A percentile compares a stretch with the other conserved stretches of the same genome.
Conservation (phyloP, 768 basidiomycete genomes). For the Psilocybe subaeruginosa region DNA sequence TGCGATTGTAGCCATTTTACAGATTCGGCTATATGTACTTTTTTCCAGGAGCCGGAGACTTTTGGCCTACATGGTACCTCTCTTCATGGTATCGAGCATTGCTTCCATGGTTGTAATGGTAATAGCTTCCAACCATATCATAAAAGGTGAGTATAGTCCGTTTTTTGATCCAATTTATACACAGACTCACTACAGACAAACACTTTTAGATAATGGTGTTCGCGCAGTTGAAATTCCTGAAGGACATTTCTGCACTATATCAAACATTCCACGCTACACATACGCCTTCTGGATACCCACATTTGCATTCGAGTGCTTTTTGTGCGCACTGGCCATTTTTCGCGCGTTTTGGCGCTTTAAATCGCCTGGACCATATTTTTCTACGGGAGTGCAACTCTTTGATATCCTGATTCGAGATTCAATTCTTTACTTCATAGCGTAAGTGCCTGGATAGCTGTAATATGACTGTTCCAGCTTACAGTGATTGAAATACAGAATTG, state of each 20-base stretch:
- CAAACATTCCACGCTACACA: neutral
- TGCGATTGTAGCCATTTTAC: neutral
- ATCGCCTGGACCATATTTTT: too few relatives aligned
- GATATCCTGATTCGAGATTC: neutral
- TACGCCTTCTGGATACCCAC: conserved; percentile 1
- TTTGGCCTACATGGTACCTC: neutral
- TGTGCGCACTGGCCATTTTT: neutral
- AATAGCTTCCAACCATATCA: neutral
- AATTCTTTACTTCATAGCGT: neutral
- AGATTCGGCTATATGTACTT: neutral
- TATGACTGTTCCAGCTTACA: neutral
- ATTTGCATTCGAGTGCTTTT: neutral
- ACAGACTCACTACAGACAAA: neutral
- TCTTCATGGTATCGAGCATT: neutral
- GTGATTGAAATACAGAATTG: neutral
- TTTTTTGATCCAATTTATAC: neutral
- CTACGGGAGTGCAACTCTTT: neutral
- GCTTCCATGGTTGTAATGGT: neutral
- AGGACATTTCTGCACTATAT: neutral
- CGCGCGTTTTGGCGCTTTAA: neutral
- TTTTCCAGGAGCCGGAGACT: neutral
- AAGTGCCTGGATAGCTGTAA: neutral
- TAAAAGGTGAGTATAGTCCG: neutral
- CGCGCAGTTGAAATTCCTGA: neutral
- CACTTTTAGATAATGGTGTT: neutral